Conservation (phyloP, 768 basidiomycete genomes). For the Megacollybia marginata region DNA sequence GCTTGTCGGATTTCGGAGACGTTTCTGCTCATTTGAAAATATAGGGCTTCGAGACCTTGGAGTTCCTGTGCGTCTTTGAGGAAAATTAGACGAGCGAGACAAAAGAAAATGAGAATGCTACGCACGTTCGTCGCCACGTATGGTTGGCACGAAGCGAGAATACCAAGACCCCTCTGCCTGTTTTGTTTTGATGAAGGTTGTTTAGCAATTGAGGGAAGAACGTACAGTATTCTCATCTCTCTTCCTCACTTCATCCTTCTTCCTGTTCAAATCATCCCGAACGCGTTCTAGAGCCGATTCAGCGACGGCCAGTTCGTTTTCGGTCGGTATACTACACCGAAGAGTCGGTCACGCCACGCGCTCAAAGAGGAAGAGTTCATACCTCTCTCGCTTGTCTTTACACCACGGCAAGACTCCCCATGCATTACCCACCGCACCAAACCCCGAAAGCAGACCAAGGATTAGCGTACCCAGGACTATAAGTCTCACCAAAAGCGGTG, state of each 20-base stretch:
- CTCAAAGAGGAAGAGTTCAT: not conserved
- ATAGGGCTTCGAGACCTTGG: constrained; percentile 56
- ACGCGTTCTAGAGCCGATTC: constrained; percentile 55
- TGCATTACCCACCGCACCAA: constrained; percentile 63
- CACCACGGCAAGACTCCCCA: constrained; percentile 49
- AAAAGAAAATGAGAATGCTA: not conserved
- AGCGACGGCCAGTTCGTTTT: constrained; percentile 44
- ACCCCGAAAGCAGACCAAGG: constrained; percentile 75
- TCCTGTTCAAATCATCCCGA: constrained; percentile 26
- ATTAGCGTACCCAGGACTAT: constrained; percentile 72
- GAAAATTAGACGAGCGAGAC: not conserved
- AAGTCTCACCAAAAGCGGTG: constrained; percentile 51
- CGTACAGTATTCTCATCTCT: too few relatives aligned
- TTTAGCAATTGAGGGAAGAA: not conserved
- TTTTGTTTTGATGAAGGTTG: not conserved
- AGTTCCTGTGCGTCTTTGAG: constrained; percentile 49
- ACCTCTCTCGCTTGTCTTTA: not conserved
- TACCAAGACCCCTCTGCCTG: constrained; percentile 35
- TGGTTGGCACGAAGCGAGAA: constrained; percentile 40
- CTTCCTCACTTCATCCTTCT: too few relatives aligned
- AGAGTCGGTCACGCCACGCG: not conserved
- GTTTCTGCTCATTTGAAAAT: constrained; percentile 59
- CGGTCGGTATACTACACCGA: constrained; percentile 32
- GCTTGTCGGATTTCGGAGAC: constrained; percentile 42
- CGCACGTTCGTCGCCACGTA: constrained; percentile 36